Base-by-base conservation (phyloP, 805 yeast genomes). In the Wickerhamiella siamensis region DNA sequence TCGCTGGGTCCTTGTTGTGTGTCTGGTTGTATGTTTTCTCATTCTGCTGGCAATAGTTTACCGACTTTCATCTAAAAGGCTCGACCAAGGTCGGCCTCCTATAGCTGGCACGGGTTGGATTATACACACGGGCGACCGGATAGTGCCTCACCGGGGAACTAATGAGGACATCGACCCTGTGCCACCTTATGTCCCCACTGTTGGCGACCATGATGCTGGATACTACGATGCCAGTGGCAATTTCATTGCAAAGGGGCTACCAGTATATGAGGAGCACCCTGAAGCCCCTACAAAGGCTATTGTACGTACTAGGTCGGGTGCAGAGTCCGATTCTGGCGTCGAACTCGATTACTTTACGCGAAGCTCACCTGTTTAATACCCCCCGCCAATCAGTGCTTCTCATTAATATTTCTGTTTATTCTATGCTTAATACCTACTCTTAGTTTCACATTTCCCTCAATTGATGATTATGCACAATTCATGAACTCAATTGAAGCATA, bases 221-320 rank as follows among this genome's bases (percentile, higher is more conserved):
- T 78, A 71, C 56, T 83, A 81, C 52, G 91, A 82, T 56, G 63
- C 61, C 31, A 57, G 66, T 26, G 95, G 84, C 32, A 56, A 57
- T 47, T 59, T 57, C 43, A 47, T 56, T 16, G 33, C 44, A 18
- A 42, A 42, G 42, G 29, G 29, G 10, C 29, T 34, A 26, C 37
- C 37, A 4, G 14, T 12, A 17, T 34, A 34, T 17, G 37, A 34
- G 4, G 26, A 21, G 15, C 35, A 32, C 19, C 3, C 20, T 5
- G 27, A 34, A 17, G 24, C 37, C 3, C 37, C 37, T 2, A 14
- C 37, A 2, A 34, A 34, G 17, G 37, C 37, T 20, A 15, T 31
- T 9, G 24, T 34, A 4, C 24, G 27, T 8, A n/a, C n/a, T n/a
- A n/a, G n/a, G n/a, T n/a, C n/a, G n/a, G n/a, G n/a, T n/a, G n/a